These are phyloP conservation scores for Suillus subaureus DNA, from an alignment of 768 basidiomycete genomes.

Conservation along the genomic window DNA sequence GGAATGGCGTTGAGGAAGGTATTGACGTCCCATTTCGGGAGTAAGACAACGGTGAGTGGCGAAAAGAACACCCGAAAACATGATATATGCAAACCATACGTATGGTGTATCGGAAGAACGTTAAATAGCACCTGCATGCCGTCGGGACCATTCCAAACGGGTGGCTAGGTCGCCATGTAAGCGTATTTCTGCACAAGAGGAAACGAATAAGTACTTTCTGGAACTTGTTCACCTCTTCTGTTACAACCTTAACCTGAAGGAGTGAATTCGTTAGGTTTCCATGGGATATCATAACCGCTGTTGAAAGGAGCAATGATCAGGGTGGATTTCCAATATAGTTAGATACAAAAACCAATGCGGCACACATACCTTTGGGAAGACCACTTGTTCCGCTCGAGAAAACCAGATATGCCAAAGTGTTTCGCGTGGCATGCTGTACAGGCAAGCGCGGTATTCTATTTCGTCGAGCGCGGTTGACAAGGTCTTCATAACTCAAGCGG, in stretches of 20 bases:
- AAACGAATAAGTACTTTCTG: constrained; percentile 37
- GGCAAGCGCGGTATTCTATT: constrained; percentile 43
- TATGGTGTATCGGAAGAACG: constrained; percentile 70
- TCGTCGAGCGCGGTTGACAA: constrained; percentile 43
- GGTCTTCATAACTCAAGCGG: constrained; percentile 43
- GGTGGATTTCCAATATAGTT: constrained; percentile 9
- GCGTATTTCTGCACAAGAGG: background rate
- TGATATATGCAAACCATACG: constrained; percentile 59
- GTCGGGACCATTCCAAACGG: constrained; percentile 42
- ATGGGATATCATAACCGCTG: constrained; percentile 77
- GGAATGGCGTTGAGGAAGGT: constrained; percentile 53
- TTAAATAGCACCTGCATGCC: constrained; percentile 52
- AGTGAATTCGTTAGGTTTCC: constrained; percentile 57
- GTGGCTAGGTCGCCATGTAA: constrained; percentile 33
- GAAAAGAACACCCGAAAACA: constrained; percentile 49
- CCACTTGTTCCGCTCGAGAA: constrained; percentile 84
- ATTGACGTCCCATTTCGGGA: constrained; percentile 64
- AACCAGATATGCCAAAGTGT: constrained; percentile 68
- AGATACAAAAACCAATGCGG: background rate
- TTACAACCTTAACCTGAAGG: constrained; percentile 37
- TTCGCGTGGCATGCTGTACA: constrained; percentile 45
- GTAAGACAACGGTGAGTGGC: constrained; percentile 51
- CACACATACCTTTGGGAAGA: constrained; percentile 62
- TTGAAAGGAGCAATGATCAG: background rate
- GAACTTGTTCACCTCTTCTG: constrained; percentile 35